Evolutionary conservation across 768 basidiomycete species (phyloP), one percentile per base, ranked within the genome.

Genomic region (Naematelia aurantialba): DNA sequence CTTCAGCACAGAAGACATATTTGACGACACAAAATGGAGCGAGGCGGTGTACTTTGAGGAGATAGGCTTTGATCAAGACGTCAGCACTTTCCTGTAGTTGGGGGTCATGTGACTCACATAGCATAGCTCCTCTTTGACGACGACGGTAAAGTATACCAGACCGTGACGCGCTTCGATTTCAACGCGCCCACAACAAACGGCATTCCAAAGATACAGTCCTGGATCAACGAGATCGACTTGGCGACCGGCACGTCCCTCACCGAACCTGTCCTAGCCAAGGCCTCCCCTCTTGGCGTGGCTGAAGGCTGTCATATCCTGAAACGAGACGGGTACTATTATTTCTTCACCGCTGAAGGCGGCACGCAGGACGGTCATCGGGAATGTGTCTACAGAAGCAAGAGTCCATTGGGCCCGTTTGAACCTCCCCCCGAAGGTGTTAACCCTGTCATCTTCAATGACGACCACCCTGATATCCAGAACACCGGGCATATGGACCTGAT

Each of bases 401-500:
- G 27, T 17, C 55, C 73, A 70, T 27, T 63, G 50, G 78, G 78
- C 8, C 77, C 78, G 10, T 74, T 61, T 46, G 65, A 66, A 19
- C 52, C 62, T 10, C 57, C 56, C 30, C 63, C 62, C 17, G 60
- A 25, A 11, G 53, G 61, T n/a, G 34, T 66, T 52, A 66, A 66
- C 51, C 64, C 64, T 21, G n/a, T 66, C 31, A 48, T 62, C 29
- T 66, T 19, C 57, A 66, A 66, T 45, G 60, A 24, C 13, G 48
- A 61, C 59, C 57, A 78, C 75, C 52, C 78, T 73, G 19, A 65
- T 76, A 78, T 79, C 54, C 79, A 79, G 58, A 78, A 78, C 4
- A 76, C 79, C 13, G 79, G 79, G 3, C 79, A 79, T 58, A 73
- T 78, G 21, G 79, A 79, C 58, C 52, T 79, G 2, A 74, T 79